Conservation (phyloP, 306 rosid genomes). For the Citrullus amarus region DNA sequence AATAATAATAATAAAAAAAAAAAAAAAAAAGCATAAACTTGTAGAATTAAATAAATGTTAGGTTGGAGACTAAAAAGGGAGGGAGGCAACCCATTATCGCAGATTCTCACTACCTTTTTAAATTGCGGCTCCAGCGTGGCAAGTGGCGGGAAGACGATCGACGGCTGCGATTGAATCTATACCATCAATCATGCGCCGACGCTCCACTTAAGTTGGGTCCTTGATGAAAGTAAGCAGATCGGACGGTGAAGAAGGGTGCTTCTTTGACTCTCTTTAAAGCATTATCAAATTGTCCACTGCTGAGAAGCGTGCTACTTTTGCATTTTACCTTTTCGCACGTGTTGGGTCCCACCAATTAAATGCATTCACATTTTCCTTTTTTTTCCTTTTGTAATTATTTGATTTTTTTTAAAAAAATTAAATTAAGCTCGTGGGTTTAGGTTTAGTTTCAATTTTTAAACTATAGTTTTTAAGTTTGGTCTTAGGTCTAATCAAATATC, state of each 20-base stretch:
- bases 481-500: too few species aligned
- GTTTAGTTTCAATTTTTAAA: too few species aligned
- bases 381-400: background rate
- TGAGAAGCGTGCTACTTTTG: constrained; percentile 3
- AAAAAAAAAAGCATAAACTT: background rate
- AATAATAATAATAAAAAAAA: too few species aligned
- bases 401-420: background rate
- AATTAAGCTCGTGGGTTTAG: background rate
- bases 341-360: constrained; percentile 1
- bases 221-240: background rate
- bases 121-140: constrained; percentile 6
- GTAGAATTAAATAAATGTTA: background rate
- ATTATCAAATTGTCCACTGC: background rate
- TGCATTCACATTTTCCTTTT: background rate
- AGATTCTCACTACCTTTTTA: background rate
- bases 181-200: background rate
- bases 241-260: background rate
- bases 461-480: too few species aligned
- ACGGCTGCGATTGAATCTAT: background rate
- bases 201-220: background rate
- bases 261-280: background rate
- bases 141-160: background rate
- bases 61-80: background rate
- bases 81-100: background rate
- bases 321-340: background rate